Evolutionary conservation across 768 basidiomycete species (phyloP).

Genomic region (Naganishia vaughanmartiniae): DNA sequence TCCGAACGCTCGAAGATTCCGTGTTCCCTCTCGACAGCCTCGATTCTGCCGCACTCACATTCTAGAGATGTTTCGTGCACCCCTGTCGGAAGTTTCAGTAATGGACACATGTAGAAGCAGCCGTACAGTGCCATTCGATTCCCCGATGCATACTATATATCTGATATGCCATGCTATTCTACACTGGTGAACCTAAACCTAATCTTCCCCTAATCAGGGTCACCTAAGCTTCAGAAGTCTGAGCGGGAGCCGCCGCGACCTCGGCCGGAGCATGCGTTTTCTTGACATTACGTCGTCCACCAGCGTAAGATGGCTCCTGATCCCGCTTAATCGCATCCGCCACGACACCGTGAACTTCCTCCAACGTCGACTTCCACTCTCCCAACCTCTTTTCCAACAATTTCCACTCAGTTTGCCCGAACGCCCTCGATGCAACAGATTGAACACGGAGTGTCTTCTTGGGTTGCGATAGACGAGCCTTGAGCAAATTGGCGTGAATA

Average conservation of each 20-base stretch:
- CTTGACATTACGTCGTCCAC: slow-evolving; percentile 8
- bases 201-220: neutral
- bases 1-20: slow-evolving; percentile 16
- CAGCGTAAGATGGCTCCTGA: slow-evolving; percentile 15
- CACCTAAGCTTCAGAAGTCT: slow-evolving; percentile 15
- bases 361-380: slow-evolving; percentile 48
- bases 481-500: slow-evolving; percentile 45
- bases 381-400: slow-evolving; percentile 43
- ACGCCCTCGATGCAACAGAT: slow-evolving; percentile 41
- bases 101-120: neutral
- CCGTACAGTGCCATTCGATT: neutral
- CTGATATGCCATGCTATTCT: slow-evolving; percentile 16
- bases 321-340: slow-evolving; percentile 39
- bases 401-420: slow-evolving; percentile 46
- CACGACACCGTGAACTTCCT: slow-evolving; percentile 42
- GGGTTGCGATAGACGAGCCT: slow-evolving; percentile 49
- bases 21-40: slow-evolving; percentile 18
- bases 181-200: neutral
- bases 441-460: slow-evolving; percentile 42
- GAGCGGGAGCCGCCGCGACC: neutral
- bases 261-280: neutral
- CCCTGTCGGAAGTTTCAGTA: neutral
- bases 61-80: neutral
- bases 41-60: neutral
- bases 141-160: slow-evolving; percentile 5